Evolutionary conservation across 768 basidiomycete genomes (phyloP).

Genomic region (Omphalotus guepiniiformis): DNA sequence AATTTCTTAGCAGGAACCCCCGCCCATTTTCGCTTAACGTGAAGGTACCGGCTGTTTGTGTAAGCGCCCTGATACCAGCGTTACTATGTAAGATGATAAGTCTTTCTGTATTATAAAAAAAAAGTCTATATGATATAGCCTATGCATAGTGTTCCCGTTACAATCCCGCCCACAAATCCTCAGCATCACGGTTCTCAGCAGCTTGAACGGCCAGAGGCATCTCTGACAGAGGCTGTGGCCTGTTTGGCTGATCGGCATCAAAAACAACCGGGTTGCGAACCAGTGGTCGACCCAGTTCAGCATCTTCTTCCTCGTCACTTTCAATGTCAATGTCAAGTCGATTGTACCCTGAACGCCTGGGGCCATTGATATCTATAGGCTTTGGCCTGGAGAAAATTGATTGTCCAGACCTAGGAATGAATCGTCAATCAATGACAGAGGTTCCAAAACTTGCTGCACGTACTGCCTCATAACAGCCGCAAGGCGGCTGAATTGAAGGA

Average conservation of each 20-base stretch:
- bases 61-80: no score
- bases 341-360: conserved; percentile 59
- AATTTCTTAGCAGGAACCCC: no score
- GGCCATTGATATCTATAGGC: conserved; percentile 76
- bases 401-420: conserved; percentile 65
- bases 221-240: conserved; percentile 35
- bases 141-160: no score
- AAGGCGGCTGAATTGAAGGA: conserved; percentile 87
- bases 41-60: no score
- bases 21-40: no score
- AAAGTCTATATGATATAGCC: no score
- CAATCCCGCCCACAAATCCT: conserved; percentile 70
- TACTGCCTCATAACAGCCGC: conserved; percentile 94
- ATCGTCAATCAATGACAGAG: conserved; percentile 10
- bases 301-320: conserved; percentile 59
- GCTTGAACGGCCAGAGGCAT: conserved; percentile 62
- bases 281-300: conserved; percentile 55
- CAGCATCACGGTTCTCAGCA: conserved; percentile 51
- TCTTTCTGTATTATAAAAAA: no score
- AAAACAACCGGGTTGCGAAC: conserved; percentile 61
- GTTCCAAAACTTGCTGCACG: conserved; percentile 25
- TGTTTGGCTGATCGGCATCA: conserved; percentile 45
- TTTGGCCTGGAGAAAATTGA: conserved; percentile 86
- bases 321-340: conserved; percentile 69
- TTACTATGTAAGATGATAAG: no score